These are phyloP conservation scores for Xylaria longipes DNA, from an alignment of 495 filamentous ascomycete species.

Conservation along the genomic window DNA sequence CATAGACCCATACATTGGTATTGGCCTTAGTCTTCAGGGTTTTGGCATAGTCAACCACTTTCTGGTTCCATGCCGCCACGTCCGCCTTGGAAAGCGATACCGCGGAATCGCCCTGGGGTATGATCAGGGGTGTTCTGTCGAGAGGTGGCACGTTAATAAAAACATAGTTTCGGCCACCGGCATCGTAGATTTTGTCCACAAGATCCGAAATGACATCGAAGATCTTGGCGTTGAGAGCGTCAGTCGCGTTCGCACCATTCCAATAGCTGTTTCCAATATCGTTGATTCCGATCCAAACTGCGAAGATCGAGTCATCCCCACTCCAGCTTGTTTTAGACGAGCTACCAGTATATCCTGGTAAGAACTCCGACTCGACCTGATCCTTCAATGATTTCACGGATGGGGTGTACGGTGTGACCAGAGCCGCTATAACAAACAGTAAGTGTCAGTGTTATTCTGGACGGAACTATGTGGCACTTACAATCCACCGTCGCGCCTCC, in stretches of 20 bases:
- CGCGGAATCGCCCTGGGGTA: constrained; percentile 34
- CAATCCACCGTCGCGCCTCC: constrained; percentile 73
- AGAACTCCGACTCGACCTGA: constrained; percentile 59
- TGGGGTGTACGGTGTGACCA: constrained; percentile 59
- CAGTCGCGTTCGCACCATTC: constrained; percentile 41
- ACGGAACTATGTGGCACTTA: not conserved
- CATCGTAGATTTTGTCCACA: constrained; percentile 63
- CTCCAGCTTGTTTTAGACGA: constrained; percentile 58
- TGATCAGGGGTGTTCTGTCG: constrained; percentile 66
- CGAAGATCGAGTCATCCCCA: constrained; percentile 65
- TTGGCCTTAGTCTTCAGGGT: constrained; percentile 47
- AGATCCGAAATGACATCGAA: constrained; percentile 63
- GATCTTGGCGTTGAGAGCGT: constrained; percentile 56
- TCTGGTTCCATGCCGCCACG: constrained; percentile 49
- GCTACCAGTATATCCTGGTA: constrained; percentile 52
- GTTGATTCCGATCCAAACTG: constrained; percentile 81
- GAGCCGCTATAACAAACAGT: constrained; percentile 30
- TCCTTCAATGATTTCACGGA: constrained; percentile 64
- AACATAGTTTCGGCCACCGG: constrained; percentile 77
- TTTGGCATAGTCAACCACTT: constrained; percentile 40
- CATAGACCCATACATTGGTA: constrained; percentile 54
- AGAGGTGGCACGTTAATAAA: constrained; percentile 77
- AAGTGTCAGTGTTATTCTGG: not conserved
- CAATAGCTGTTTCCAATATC: constrained; percentile 73
- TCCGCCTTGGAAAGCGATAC: constrained; percentile 41